Base-by-base conservation (phyloP, 768 basidiomycete species). In the Boletus reticuloceps region DNA sequence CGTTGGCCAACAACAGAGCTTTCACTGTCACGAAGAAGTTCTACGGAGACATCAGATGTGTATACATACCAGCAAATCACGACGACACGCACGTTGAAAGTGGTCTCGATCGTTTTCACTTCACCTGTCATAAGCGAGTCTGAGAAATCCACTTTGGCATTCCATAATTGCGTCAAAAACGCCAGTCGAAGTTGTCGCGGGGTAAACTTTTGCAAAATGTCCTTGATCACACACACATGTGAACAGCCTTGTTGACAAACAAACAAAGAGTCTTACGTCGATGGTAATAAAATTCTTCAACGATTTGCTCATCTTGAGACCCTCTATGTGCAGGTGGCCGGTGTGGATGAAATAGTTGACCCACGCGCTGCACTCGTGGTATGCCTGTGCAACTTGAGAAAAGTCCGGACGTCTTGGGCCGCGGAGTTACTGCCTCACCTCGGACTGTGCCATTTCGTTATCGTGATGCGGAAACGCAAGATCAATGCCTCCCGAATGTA, bases 401-500 rank as follows among this genome's bases (percentile, higher is more conserved):
- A 25, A 25, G 48, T 10, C 22, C 40, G 27, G 17, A 43, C 20
- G 7, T 46, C 44, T 45, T 42, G 20, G 25, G 29, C 37, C 47
- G 56, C 48, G 39, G 49, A 47, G 53, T 54, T 56, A 50, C 20
- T 29, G 20, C 57, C 72, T 63, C 61, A 87, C 96, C 85, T 98
- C 97, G 47, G 92, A 86, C 72, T 99, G 97, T 0, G 97, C 97
- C 65, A 99, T 82, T 75, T 99, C 97, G 69, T 99, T 99, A 70
- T 98, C 96, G 68, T 99, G 97, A 74, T 99, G 97, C 6, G 97
- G 97, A 75, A 99, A 99, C n/a, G 93, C 90, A 47, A 99, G 78
- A 74, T 99, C 97, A 39, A 92, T 86, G 6, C 97, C 97, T 48
- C 97, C 97, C 9, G 94, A 97, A 70, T 99, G 97, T 58, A 99